Evolutionary conservation across 176 grass and related monocot species (phyloP).

Genomic region (Ananas comosus): DNA sequence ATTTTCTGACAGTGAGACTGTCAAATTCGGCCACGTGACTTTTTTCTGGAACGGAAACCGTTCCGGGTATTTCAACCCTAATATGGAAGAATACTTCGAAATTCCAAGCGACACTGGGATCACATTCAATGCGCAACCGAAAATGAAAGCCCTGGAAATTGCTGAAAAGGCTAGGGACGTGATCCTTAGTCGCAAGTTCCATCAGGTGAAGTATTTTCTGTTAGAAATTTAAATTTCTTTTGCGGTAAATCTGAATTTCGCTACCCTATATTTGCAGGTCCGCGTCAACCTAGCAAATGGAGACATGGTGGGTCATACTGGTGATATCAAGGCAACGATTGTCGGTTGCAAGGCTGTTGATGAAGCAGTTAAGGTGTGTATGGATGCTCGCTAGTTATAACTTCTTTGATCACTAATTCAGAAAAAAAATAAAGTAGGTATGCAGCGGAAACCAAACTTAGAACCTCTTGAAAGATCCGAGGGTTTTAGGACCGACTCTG

Average conservation of each 20-base stretch:
- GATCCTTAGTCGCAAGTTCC: conserved; percentile 79
- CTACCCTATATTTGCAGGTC: conserved; percentile 42
- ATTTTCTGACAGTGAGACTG: conserved; percentile 64
- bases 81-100: conserved; percentile 89
- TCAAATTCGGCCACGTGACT: conserved; percentile 98
- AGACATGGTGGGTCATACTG: conserved; percentile 99
- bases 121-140: conserved; percentile 89
- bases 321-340: conserved; percentile 92
- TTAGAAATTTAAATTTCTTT: conserved; percentile 2
- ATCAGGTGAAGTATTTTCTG: conserved; percentile 53
- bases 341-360: conserved; percentile 94
- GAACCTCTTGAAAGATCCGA: no score
- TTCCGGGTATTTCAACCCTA: conserved; percentile 75
- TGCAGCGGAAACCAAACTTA: neutral
- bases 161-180: conserved; percentile 80
- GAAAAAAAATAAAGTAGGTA: neutral
- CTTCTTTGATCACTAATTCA: neutral
- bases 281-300: conserved; percentile 92
- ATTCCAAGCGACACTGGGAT: conserved; percentile 87
- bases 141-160: conserved; percentile 96
- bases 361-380: conserved; percentile 64
- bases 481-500: no score
- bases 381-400: neutral
- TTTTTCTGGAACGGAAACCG: conserved; percentile 99
- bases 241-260: neutral